Evolutionary conservation across 73 alveolate species (phyloP).

Genomic region (Blepharisma japonicum): DNA sequence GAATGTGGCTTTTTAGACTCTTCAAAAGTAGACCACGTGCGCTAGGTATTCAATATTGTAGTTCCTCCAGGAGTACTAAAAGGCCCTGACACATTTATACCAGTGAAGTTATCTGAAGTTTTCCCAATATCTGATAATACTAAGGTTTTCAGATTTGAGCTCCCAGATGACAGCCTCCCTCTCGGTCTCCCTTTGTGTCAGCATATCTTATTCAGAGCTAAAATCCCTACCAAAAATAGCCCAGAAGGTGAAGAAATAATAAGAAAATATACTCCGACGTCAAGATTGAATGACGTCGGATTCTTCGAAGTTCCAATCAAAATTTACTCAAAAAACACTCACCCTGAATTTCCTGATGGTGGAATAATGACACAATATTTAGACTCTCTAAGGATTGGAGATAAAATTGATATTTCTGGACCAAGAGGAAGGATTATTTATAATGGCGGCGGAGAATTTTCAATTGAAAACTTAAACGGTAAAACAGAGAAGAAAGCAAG

Average conservation of each 20-base stretch:
- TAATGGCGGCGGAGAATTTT: constrained; percentile 56
- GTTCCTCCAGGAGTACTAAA: constrained; percentile 18
- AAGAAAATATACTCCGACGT: constrained; percentile 67
- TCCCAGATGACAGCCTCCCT: constrained; percentile 47
- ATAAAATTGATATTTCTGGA: constrained; percentile 51
- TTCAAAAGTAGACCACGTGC: neutral
- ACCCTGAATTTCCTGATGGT: constrained; percentile 68
- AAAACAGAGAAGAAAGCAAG: constrained; percentile 27
- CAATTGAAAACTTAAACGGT: constrained; percentile 32
- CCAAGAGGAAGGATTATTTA: constrained; percentile 61
- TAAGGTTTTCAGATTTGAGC: constrained; percentile 50
- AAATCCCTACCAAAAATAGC: constrained; percentile 45
- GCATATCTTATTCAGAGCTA: constrained; percentile 60
- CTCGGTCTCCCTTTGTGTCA: constrained; percentile 70
- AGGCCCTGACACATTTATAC: constrained; percentile 22
- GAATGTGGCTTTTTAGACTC: constrained; percentile 17
- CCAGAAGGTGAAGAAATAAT: constrained; percentile 57
- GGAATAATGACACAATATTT: constrained; percentile 63
- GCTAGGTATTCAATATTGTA: neutral
- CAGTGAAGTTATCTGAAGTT: constrained; percentile 5
- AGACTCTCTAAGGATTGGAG: constrained; percentile 57
- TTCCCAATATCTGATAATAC: constrained; percentile 46
- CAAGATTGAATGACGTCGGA: constrained; percentile 47
- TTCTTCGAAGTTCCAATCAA: constrained; percentile 58
- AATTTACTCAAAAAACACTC: constrained; percentile 47